These are phyloP conservation scores for Mycothermus thermophilus DNA, from an alignment of 495 filamentous ascomycete genomes.

Conservation along the genomic window DNA sequence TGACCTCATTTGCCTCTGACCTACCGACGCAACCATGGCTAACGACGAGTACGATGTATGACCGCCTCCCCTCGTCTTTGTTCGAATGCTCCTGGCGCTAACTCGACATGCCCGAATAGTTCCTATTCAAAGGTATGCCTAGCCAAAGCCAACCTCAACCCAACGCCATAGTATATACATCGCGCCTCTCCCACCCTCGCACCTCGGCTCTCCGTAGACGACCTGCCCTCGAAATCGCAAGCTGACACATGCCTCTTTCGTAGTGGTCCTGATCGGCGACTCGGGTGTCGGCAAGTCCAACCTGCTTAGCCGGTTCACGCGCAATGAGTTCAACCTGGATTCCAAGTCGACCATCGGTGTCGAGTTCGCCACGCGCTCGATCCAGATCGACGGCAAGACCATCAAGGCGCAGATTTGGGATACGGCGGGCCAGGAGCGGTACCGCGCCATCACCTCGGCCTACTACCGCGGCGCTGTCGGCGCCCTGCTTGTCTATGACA, in stretches of 20 bases:
- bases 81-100: conserved; percentile 21
- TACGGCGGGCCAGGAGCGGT: conserved; percentile 97
- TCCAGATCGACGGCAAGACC: conserved; percentile 98
- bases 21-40: conserved; percentile 52
- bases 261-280: conserved; percentile 97
- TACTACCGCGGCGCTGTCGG: conserved; percentile 98
- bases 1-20: conserved; percentile 6
- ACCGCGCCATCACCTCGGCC: conserved; percentile 95
- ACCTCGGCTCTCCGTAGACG: too few species aligned
- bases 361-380: conserved; percentile 96
- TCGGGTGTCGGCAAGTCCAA: conserved; percentile 99
- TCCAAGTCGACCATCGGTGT: conserved; percentile 99
- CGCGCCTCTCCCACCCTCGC: conserved; percentile 5
- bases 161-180: background rate
- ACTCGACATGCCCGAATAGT: conserved; percentile 43
- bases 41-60: conserved; percentile 99
- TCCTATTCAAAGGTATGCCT: conserved; percentile 90
- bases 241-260: too few species aligned
- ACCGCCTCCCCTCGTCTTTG: conserved; percentile 9
- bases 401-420: conserved; percentile 99
- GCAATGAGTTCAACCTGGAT: conserved; percentile 99
- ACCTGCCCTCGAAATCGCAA: too few species aligned
- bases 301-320: conserved; percentile 96
- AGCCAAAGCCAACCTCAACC: too few species aligned
- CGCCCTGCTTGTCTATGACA: conserved; percentile 96